These are phyloP conservation scores for Puccinia brachypodii DNA, from an alignment of 1,284 basidiomycete species.

Conservation along the genomic window DNA sequence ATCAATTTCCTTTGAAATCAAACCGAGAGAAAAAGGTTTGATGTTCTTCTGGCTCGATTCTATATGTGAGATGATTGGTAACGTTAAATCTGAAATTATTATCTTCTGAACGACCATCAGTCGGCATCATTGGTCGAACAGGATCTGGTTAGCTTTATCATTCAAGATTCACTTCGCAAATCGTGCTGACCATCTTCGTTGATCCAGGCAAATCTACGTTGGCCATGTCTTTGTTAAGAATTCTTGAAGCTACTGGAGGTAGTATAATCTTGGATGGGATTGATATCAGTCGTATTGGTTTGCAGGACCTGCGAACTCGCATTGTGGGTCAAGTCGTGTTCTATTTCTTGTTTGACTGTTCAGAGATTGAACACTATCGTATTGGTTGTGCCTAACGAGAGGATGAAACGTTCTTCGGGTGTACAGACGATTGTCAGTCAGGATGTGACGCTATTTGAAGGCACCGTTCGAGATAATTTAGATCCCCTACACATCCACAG, in stretches of 20 bases:
- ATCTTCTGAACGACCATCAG: no score
- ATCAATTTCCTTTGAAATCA: conserved; percentile 52
- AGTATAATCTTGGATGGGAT: conserved; percentile 54
- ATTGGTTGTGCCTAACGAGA: background rate
- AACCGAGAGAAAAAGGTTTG: conserved; percentile 52
- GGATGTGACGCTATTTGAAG: conserved; percentile 53
- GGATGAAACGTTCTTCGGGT: background rate
- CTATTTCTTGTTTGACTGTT: background rate
- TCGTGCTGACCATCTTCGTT: conserved; percentile 40
- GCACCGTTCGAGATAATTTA: conserved; percentile 53
- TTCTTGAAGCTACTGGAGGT: conserved; percentile 51
- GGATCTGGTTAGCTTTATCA: conserved; percentile 23
- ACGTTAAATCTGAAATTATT: background rate
- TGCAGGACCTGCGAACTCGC: conserved; percentile 52
- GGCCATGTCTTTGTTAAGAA: conserved; percentile 52
- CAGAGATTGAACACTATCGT: background rate
- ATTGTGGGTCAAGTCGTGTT: conserved; percentile 29
- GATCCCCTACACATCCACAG: conserved; percentile 53
- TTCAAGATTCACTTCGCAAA: conserved; percentile 7
- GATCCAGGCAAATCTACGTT: conserved; percentile 55
- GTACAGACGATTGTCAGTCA: conserved; percentile 53
- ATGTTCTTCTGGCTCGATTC: background rate
- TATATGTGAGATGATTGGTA: background rate
- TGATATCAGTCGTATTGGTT: conserved; percentile 51
- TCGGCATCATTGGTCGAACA: conserved; percentile 26